Base-by-base conservation (phyloP, 257 asterid species). In the Solanum neorickii region DNA sequence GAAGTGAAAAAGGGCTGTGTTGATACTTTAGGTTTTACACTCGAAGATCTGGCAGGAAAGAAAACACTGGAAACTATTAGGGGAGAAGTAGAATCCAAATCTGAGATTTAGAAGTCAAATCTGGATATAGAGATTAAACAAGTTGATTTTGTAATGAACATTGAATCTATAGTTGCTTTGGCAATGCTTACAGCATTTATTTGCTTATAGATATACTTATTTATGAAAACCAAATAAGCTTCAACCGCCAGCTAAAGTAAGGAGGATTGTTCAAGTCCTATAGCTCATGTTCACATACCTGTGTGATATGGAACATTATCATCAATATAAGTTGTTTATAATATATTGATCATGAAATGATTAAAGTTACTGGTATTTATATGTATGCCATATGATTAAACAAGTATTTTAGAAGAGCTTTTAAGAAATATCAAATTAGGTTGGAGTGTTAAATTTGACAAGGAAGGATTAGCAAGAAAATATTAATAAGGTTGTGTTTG, bases 1-100 rank as follows among this genome's bases (percentile, higher is more conserved):
- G 96, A 93, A 90, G 96, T 96, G 90, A 94, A 94, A 83, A 94
- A 92, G 84, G 98, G 98, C 3, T 92, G 95, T 1, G 49, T 85
- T 31, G 95, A 93, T 87, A 88, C 97, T 46, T 73, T 95, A 59
- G 93, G 89, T 90, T 92, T 96, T 37, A 94, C 98, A 60, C 93
- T 94, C n/a, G 98, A 94, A 87, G 98, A 94, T 91, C 91, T 94
- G 73, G 94, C 92, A 56, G 99, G 98, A 65, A 95, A 49, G 91
- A 87, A 87, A 85, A 86, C 88, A 27, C 62, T 89, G 68, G 92
- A 86, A 59, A 52, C 76, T 82, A 15, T 72, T 37, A 72, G 20
- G 66, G 46, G 14, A 46, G 65, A 84, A 87, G 66, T 46, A 78
- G 84, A 78, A 78, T 42, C 14, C 60, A 76, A 76, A 76, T 42